Base-by-base conservation (phyloP, 768 basidiomycete genomes). In the Scleroderma citrinum region DNA sequence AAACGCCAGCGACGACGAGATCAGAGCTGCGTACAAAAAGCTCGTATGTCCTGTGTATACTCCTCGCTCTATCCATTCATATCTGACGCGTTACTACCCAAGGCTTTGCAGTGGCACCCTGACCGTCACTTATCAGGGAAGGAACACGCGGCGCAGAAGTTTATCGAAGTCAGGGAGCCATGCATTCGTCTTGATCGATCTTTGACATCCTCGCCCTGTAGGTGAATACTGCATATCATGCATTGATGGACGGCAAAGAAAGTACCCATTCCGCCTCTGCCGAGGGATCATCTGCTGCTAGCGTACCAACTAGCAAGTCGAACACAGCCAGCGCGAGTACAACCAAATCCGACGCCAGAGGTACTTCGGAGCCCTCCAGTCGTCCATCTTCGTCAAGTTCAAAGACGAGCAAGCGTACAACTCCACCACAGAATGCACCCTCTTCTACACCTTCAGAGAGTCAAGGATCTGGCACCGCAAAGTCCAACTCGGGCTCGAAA, bases 81-180 rank as follows among this genome's bases (percentile, higher is more conserved):
- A 42, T 37, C 54, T 57, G 47, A 57, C 19, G 29, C 3, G 20
- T 44, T 32, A 7, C 45, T 30, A 26, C 8, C 32, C 29, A 53
- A 77, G 82, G 82, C 80, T 55, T 67, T 84, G 48, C 74, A 72
- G 58, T 85, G 82, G 81, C 82, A 85, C 55, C 82, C 82, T 53
- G 82, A 84, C 65, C 81, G 80, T 51, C 79, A 81, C 63, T 56
- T 63, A 19, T 63, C 70, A 23, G 71, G 76, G 51, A 78, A 76
- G 59, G 76, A 81, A 49, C 61, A 63, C 40, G 78, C 80, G 16
- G 75, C 75, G 44, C 71, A 73, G 54, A 71, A 71, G 57, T 85
- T 85, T 64, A 71, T 78, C 42, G 74, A 85, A 69, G 83, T 82
- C 62, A 48, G 69, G 46, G 13, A n/a, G 48, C 31, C 53, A 37